Percentiles rank a stretch among this genome's conserved stretches.
phyloP scores from a whole-genome alignment of 495 filamentous ascomycete species.

The Penicillium lividum region DNA sequence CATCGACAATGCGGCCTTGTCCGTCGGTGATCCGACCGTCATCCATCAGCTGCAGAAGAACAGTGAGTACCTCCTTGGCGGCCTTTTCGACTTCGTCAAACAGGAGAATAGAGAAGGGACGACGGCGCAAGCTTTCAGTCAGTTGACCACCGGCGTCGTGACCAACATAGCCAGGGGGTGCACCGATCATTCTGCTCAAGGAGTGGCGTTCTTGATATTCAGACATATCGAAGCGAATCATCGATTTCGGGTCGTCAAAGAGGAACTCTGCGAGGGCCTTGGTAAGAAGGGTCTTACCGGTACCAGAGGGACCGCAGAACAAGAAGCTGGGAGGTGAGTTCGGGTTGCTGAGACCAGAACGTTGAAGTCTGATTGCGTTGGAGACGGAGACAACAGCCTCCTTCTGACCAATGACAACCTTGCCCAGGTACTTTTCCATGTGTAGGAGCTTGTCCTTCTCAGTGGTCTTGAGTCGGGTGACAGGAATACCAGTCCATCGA shows the following conservation, averaged over 20 bases:
- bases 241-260: slow-evolving; percentile 94
- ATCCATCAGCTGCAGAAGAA: slow-evolving; percentile 97
- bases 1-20: slow-evolving; percentile 91
- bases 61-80: slow-evolving; percentile 95
- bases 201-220: slow-evolving; percentile 98
- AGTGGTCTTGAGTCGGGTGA: slow-evolving; percentile 87
- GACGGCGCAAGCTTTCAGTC: slow-evolving; percentile 87
- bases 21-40: slow-evolving; percentile 98
- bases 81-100: slow-evolving; percentile 99
- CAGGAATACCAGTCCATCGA: slow-evolving; percentile 94
- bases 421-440: slow-evolving; percentile 84
- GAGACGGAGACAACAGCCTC: slow-evolving; percentile 94
- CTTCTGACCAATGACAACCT: slow-evolving; percentile 87
- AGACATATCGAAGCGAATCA: slow-evolving; percentile 99
- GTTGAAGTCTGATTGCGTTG: slow-evolving; percentile 92
- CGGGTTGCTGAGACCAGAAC: slow-evolving; percentile 89
- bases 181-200: slow-evolving; percentile 95
- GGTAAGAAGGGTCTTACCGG: slow-evolving; percentile 94
- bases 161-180: slow-evolving; percentile 94
- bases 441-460: slow-evolving; percentile 96
- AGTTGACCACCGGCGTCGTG: slow-evolving; percentile 96
- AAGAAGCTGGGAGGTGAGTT: slow-evolving; percentile 97
- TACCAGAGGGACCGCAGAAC: slow-evolving; percentile 97
- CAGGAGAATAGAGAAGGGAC: slow-evolving; percentile 94
- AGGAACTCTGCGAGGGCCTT: slow-evolving; percentile 97